Base-by-base conservation (phyloP, 1,139 yeast genomes). In the Pichia terricola region DNA sequence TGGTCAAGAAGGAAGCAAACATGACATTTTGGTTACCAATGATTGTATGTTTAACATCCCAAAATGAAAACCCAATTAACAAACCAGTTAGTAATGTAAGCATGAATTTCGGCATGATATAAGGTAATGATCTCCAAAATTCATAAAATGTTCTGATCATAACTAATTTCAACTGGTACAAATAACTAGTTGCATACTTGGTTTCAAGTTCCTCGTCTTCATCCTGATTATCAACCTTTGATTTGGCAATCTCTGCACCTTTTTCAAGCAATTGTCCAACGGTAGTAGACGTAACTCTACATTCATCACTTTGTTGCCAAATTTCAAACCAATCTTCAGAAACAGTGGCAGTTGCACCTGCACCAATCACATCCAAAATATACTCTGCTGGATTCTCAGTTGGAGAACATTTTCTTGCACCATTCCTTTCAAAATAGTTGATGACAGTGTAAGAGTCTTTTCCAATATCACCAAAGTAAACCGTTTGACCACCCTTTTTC, bases 391-490 rank as follows among this genome's bases (percentile, higher is more conserved):
- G 76, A 48, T 77, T 77, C 62, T 60, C 81, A 60, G 48, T 58
- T 49, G 41, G 46, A 5, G 67, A 65, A 63, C 82, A 77, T 44
- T 65, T 60, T 46, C 79, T 62, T 28, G 74, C 72, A 45, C 81
- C 80, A 49, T 73, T 63, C 38, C 58, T 58, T 54, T 75, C 80
- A 55, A 77, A 76, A 50, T 77, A 77, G 34, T 64, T 52, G 39
- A 74, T 60, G 41, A 77, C 57, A 3, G 68, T 65, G 11, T 56
- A 44, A 37, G 79, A 75, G 49, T 72, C 64, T 40, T 67, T 54
- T 45, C 81, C 81, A 52, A 76, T 70, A 50, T 74, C 77, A 45
- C 80, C 80, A 55, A 73, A 75, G 49, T 76, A 76, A 38, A 75
- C 80, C 4, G 80, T 74, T 59, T 72, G 67, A 44, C 81, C 81